Percentiles rank a stretch among this genome's conserved stretches.
Conservation (phyloP, 768 basidiomycete species). For the Tylopilus felleus region DNA sequence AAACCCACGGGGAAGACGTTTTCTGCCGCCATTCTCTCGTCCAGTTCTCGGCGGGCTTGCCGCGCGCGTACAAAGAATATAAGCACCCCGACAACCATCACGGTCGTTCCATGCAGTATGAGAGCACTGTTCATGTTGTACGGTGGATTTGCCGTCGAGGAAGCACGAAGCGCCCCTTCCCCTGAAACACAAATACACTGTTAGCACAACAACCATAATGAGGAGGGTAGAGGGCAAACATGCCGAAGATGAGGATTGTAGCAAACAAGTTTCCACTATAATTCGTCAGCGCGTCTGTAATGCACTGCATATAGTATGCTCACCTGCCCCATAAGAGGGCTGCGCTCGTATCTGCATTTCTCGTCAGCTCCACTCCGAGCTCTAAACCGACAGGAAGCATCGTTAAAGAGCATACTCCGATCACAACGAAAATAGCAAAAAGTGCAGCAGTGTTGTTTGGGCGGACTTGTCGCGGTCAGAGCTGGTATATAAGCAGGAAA, state of each 20-base stretch:
- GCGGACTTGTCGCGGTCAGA: slow-evolving; percentile 43
- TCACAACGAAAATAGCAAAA: slow-evolving; percentile 63
- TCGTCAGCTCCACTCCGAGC: slow-evolving; percentile 73
- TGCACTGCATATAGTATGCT: slow-evolving; percentile 22
- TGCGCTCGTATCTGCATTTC: slow-evolving; percentile 74
- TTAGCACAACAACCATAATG: neutral
- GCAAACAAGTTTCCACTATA: slow-evolving; percentile 61
- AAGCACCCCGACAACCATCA: slow-evolving; percentile 36
- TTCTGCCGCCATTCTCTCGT: slow-evolving; percentile 47
- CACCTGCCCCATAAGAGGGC: slow-evolving; percentile 76
- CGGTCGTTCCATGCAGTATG: slow-evolving; percentile 60
- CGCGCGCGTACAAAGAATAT: slow-evolving; percentile 56
- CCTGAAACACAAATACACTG: slow-evolving; percentile 34
- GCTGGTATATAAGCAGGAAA: too few species aligned
- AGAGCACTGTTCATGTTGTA: slow-evolving; percentile 67
- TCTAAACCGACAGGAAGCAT: slow-evolving; percentile 78
- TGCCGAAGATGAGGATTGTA: slow-evolving; percentile 63
- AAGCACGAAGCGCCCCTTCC: slow-evolving; percentile 65
- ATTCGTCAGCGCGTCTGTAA: neutral
- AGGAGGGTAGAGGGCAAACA: slow-evolving; percentile 19
- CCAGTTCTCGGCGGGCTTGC: slow-evolving; percentile 60
- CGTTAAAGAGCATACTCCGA: slow-evolving; percentile 63
- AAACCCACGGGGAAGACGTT: neutral
- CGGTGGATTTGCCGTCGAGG: slow-evolving; percentile 59
- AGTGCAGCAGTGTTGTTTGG: slow-evolving; percentile 57